A percentile compares a stretch with the other conserved stretches of the same genome.
Evolutionary conservation across 2,329 filamentous ascomycete species (phyloP).

Genomic region (Karstenula rhodostoma): DNA sequence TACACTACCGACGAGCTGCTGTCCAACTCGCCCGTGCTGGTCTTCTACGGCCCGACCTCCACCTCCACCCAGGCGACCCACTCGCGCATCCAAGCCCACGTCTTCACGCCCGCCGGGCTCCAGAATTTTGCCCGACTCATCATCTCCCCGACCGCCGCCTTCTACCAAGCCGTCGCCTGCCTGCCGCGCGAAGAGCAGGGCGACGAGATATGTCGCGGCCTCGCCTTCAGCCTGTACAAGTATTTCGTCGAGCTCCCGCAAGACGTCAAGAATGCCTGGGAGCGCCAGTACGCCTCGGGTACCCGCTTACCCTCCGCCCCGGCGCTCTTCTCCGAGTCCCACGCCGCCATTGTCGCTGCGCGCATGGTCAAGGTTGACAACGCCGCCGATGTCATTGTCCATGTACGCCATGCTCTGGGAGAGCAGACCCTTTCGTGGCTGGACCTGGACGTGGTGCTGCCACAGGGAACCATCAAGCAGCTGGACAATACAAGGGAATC

Average conservation of each 20-base stretch:
- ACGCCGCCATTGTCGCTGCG: constrained; percentile 89
- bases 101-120: constrained; percentile 88
- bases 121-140: constrained; percentile 91
- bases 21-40: constrained; percentile 79
- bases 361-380: constrained; percentile 85
- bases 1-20: constrained; percentile 86
- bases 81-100: constrained; percentile 92
- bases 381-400: constrained; percentile 73
- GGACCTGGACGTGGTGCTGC: constrained; percentile 87
- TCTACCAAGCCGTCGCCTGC: constrained; percentile 89
- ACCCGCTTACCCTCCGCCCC: constrained; percentile 69
- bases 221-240: constrained; percentile 92
- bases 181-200: constrained; percentile 94
- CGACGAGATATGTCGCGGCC: constrained; percentile 87
- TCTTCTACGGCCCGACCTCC: constrained; percentile 92
- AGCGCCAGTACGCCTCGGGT: constrained; percentile 59
- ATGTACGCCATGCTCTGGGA: constrained; percentile 77
- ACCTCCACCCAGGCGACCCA: constrained; percentile 88
- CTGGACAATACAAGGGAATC: constrained; percentile 57
- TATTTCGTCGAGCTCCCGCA: constrained; percentile 91
- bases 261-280: constrained; percentile 75
- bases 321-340: constrained; percentile 84
- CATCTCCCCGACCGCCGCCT: constrained; percentile 88
- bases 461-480: constrained; percentile 72
- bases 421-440: constrained; percentile 84